Evolutionary conservation across 352 stramenopile species (phyloP).

Genomic region (Peronosclerospora sorghi): DNA sequence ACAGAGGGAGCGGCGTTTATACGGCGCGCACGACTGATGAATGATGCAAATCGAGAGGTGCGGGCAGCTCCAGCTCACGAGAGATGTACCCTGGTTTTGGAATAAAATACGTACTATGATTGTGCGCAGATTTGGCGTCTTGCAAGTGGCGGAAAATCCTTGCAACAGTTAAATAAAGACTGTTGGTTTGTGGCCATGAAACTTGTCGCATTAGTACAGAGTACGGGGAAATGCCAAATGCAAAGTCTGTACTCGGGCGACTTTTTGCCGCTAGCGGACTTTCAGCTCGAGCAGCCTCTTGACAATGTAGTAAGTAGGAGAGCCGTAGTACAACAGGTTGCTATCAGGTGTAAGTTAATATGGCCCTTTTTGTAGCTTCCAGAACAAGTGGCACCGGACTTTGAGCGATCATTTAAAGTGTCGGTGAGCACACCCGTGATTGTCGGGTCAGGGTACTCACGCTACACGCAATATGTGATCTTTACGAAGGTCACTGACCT

Average conservation of each 20-base stretch:
- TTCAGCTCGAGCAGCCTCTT: conserved; percentile 64
- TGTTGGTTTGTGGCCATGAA: conserved; percentile 88
- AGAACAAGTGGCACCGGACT: conserved; percentile 28
- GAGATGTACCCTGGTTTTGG: background rate
- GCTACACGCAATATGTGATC: conserved; percentile 85
- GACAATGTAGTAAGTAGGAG: conserved; percentile 67
- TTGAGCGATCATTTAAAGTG: conserved; percentile 56
- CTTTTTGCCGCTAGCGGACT: conserved; percentile 57
- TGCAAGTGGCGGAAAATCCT: conserved; percentile 79
- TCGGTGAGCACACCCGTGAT: conserved; percentile 70
- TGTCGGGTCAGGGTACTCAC: conserved; percentile 66
- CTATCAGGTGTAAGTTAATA: too few species aligned
- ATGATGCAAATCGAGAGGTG: conserved; percentile 80
- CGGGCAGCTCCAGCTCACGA: background rate
- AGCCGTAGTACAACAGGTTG: too few species aligned
- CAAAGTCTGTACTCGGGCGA: conserved; percentile 71
- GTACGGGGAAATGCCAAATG: conserved; percentile 73
- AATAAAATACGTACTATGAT: background rate
- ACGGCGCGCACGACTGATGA: conserved; percentile 59
- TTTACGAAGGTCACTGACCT: conserved; percentile 56
- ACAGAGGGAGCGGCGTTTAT: conserved; percentile 74
- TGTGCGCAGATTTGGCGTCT: conserved; percentile 70
- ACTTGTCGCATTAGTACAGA: conserved; percentile 80
- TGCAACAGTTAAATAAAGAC: conserved; percentile 80
- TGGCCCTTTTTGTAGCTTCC: conserved; percentile 33